phyloP scores from a whole-genome alignment of 2,329 filamentous ascomycete genomes.

The Monosporascus sp. region DNA sequence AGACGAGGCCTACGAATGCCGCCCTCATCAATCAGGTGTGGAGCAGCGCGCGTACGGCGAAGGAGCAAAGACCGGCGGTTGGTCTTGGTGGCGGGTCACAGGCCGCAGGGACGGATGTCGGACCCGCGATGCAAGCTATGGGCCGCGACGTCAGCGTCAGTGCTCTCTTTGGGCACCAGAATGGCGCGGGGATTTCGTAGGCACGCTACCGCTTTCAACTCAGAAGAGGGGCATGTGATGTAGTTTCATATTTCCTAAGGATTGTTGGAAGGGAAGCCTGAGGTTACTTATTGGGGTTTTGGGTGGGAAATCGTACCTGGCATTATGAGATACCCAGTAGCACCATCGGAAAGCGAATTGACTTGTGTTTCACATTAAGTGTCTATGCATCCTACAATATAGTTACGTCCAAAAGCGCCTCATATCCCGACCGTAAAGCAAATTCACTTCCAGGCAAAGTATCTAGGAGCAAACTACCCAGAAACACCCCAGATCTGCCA shows the following conservation, averaged over 20 bases:
- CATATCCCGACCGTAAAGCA: background rate
- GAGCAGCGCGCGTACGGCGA: constrained; percentile 16
- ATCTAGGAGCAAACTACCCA: background rate
- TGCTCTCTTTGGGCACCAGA: constrained; percentile 37
- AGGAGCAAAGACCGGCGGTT: constrained; percentile 7
- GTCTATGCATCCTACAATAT: background rate
- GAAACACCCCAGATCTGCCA: background rate
- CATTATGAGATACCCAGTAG: background rate
- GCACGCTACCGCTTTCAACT: background rate
- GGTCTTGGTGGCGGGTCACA: constrained; percentile 2
- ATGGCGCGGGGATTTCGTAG: constrained; percentile 9
- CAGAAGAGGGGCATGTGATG: background rate
- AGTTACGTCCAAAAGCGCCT: background rate
- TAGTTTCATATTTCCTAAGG: background rate
- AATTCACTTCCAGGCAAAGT: background rate
- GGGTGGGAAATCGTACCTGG: background rate
- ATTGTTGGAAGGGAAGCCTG: no score
- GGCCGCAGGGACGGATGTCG: constrained; percentile 2
- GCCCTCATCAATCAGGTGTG: constrained; percentile 23
- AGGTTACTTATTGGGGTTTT: background rate
- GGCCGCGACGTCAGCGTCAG: constrained; percentile 38
- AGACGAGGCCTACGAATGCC: constrained; percentile 17
- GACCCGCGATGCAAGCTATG: constrained; percentile 4
- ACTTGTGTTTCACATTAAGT: background rate
- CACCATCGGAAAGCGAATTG: background rate